Evolutionary conservation across 208 protist species (phyloP).

Genomic region (Vickermania ingenoplastis): DNA sequence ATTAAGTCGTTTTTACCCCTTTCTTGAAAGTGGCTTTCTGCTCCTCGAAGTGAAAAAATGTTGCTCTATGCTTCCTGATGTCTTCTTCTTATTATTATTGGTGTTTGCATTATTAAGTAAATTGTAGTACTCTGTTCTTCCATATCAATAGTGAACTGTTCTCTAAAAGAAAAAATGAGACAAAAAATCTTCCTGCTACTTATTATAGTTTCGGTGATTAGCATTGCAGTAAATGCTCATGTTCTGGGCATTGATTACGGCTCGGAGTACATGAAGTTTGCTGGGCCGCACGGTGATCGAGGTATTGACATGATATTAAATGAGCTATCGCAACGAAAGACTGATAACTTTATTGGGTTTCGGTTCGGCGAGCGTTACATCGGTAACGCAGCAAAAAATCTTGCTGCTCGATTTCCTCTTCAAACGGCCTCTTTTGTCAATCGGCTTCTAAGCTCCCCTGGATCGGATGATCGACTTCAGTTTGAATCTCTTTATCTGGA

Average conservation of each 20-base stretch:
- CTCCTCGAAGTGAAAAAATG: too few relatives aligned
- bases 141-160: too few relatives aligned
- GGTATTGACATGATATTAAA: constrained; percentile 92
- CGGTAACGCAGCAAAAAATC: constrained; percentile 69
- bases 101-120: too few relatives aligned
- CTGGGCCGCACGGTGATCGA: constrained; percentile 50
- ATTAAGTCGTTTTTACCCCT: too few relatives aligned
- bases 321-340: constrained; percentile 91
- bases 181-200: neutral
- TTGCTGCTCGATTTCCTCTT: constrained; percentile 85
- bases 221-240: constrained; percentile 23
- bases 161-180: neutral
- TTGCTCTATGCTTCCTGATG: too few relatives aligned
- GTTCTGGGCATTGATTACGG: constrained; percentile 86
- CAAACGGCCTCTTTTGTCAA: constrained; percentile 56
- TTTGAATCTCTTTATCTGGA: constrained; percentile 27
- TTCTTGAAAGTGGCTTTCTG: too few relatives aligned
- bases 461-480: constrained; percentile 12
- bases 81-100: too few relatives aligned
- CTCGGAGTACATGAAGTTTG: constrained; percentile 77
- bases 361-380: constrained; percentile 84
- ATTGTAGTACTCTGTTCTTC: too few relatives aligned
- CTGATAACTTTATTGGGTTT: constrained; percentile 86
- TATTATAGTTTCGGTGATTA: too few relatives aligned
- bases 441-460: constrained; percentile 41